Evolutionary conservation across 805 yeast species (phyloP).

Genomic region (Yarrowia sp.): DNA sequence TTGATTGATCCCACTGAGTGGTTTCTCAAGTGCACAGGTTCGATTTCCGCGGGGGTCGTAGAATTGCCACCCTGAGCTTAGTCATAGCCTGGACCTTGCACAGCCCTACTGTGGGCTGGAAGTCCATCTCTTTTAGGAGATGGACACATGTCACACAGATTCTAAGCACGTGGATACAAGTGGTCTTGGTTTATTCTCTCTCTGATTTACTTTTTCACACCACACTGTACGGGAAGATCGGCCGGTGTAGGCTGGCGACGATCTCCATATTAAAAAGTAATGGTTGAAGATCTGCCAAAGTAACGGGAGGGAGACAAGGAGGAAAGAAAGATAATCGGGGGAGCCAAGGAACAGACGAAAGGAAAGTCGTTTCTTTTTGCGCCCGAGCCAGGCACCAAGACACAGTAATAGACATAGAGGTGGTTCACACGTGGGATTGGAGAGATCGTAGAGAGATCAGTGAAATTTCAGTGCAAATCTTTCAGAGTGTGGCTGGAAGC

Average conservation of each 20-base stretch:
- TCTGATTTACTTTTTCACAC: neutral
- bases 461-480: neutral
- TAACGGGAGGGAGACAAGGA: neutral
- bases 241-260: constrained; percentile 6
- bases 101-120: neutral
- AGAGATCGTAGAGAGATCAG: neutral
- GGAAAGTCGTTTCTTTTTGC: constrained; percentile 11
- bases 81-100: too few species aligned
- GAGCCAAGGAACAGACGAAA: neutral
- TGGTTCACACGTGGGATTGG: constrained; percentile 4
- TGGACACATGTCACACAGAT: constrained; percentile 1
- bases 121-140: neutral
- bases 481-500: neutral
- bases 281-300: neutral
- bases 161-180: neutral
- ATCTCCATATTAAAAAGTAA: constrained; percentile 4
- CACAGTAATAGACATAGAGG: constrained; percentile 1
- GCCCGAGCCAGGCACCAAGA: constrained; percentile 2
- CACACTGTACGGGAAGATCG: constrained; percentile 6
- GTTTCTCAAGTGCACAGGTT: too few species aligned
- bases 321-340: neutral
- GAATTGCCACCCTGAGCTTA: too few species aligned
- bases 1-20: too few species aligned
- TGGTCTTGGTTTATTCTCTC: neutral
- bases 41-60: too few species aligned